Evolutionary conservation across 805 yeast genomes (phyloP), one percentile per base, ranked within the genome.

Genomic region (Cyberlindnera xylosilytica): DNA sequence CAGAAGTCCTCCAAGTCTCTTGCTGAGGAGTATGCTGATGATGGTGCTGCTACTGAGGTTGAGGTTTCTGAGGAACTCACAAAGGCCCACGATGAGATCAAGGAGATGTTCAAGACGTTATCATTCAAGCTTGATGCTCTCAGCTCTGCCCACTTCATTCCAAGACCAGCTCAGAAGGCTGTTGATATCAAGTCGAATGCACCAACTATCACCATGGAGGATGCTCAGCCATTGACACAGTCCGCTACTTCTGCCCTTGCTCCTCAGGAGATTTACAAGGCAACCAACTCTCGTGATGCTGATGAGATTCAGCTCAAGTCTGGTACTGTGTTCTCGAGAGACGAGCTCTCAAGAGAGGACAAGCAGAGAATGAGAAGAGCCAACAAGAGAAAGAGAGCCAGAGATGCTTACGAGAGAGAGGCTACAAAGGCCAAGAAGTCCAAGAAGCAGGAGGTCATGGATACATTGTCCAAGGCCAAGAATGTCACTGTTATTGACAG

Each of bases 111-210:
- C 58, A 73, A 74, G 34, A 68, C 68, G 11, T 69, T 91, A 27
- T 72, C 75, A 37, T 80, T 83, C 56, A 84, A 83, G 53, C 75
- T 91, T 38, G 98, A 93, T 63, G 81, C 97, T 5, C 71, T 91
- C 43, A 80, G 95, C 38, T 89, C 97, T n/a, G 95, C 97, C 50
- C 95, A 89, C 61, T 93, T 84, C 68, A 76, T 89, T 47, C 99
- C 99, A 39, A 87, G 84, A 63, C 96, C 96, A 15, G 79, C 86
- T 29, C 82, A 86, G 61, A 84, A 87, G 54, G 67, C 82, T 18
- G 68, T 91, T 48, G 89, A 86, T 44, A 81, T 93, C 58, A 87
- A 84, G 60, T 87, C 89, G 29, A 84, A 90, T 43, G 73, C 86
- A 0, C 82, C 96, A 5, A 76, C 96, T 2, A 83, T 93, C 38